Conservation (phyloP, 495 filamentous ascomycete genomes). For the Venustampulla echinocandica region DNA sequence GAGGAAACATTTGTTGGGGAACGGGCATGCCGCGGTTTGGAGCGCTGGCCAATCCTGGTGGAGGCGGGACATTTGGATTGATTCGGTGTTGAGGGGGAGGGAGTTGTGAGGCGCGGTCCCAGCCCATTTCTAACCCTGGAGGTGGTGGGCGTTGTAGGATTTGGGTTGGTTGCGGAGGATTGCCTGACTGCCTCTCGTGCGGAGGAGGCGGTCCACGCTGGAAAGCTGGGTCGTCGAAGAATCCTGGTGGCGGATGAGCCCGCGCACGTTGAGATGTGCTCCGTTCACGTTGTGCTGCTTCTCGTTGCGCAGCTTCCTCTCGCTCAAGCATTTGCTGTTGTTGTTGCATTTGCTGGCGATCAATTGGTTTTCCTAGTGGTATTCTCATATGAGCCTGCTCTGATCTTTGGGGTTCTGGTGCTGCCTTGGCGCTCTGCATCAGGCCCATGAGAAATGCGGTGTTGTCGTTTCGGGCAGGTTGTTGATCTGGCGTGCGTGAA, state of each 20-base stretch:
- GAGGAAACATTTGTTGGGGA: slow-evolving; percentile 42
- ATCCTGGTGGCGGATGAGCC: slow-evolving; percentile 26
- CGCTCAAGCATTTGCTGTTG: slow-evolving; percentile 22
- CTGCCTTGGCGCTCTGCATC: slow-evolving; percentile 39
- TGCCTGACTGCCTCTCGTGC: slow-evolving; percentile 32
- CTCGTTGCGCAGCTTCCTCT: slow-evolving; percentile 33
- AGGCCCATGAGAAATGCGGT: slow-evolving; percentile 47
- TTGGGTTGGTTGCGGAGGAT: slow-evolving; percentile 40
- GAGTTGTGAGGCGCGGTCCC: slow-evolving; percentile 31
- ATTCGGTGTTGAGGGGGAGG: slow-evolving; percentile 31
- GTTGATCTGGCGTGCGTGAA: slow-evolving; percentile 30
- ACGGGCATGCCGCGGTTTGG: slow-evolving; percentile 39
- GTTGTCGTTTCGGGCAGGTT: slow-evolving; percentile 36
- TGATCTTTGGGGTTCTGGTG: slow-evolving; percentile 28
- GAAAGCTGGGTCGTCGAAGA: slow-evolving; percentile 17
- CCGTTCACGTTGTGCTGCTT: slow-evolving; percentile 30
- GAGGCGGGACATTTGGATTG: slow-evolving; percentile 26
- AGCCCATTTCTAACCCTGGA: slow-evolving; percentile 32
- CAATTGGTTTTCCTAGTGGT: slow-evolving; percentile 13
- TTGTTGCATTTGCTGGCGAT: slow-evolving; percentile 21
- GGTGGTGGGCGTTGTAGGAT: slow-evolving; percentile 47
- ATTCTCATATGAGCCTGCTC: slow-evolving; percentile 22
- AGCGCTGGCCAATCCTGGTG: slow-evolving; percentile 38
- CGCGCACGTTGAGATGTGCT: slow-evolving; percentile 30
- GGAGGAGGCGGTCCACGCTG: slow-evolving; percentile 22